Base-by-base conservation (phyloP, 2,329 filamentous ascomycete species). In the Penicillium expansum region DNA sequence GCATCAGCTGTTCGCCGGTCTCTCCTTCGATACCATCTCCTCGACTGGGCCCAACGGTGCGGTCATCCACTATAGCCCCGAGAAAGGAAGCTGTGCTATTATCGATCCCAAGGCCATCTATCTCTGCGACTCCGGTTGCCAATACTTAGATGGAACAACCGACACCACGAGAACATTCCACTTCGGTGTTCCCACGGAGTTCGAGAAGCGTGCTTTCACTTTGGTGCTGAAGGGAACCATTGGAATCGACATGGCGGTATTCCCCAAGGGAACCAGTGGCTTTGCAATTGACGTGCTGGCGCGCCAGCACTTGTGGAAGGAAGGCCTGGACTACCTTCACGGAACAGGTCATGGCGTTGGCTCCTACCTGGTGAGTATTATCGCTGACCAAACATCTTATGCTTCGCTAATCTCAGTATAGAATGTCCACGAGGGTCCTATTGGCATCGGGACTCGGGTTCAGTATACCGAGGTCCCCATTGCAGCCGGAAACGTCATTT, bases 371-470 rank as follows among this genome's bases (percentile, higher is more conserved):
- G 77, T 79, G 58, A 37, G 41, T 13, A 20, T 30, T 14, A 39
- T 30, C 11, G 11, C 13, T 57, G 20, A 11, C 14, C 11, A 10
- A 3, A 45, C 11, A 35, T 5, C 20, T 32, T 14, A 35, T 3
- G 14, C 11, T 22, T 48, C 57, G 24, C 60, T 69, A 66, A 71
- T 55, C 32, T 27, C 45, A 32, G 42, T 3, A n/a, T 52, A 80
- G 68, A 99, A 99, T 65, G 94, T 99, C 0, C 94, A 99, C 71
- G 94, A 99, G 77, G 94, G 94, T 0, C 94, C 94, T 1, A 96
- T 99, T 60, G 94, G 94, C 20, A 95, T 99, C 59, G 94, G 94
- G 29, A 97, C 92, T 10, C 84, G 94, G 43, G 86, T 95, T 38
- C 90, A 95, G 67, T 97, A 93, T 71, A 88, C 91, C 0, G 94